These are phyloP conservation scores for Leccinum fallax DNA, from an alignment of 1,284 basidiomycete species.

Conservation along the genomic window DNA sequence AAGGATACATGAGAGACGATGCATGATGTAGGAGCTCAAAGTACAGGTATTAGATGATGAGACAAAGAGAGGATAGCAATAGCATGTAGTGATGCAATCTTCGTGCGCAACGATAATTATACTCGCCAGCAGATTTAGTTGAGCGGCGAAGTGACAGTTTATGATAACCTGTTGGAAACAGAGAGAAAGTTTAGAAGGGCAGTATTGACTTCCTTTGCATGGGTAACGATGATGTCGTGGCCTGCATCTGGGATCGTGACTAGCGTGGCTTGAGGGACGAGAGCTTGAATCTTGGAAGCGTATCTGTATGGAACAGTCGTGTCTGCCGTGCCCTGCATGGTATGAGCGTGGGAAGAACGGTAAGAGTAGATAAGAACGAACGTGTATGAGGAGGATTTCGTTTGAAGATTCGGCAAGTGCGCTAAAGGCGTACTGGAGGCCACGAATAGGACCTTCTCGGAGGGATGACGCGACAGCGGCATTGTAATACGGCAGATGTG, in stretches of 20 bases:
- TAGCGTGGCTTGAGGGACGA: slow-evolving; percentile 56
- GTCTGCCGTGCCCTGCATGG: slow-evolving; percentile 64
- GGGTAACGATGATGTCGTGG: slow-evolving; percentile 66
- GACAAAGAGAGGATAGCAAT: slow-evolving; percentile 3
- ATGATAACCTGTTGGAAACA: not conserved
- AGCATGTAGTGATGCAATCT: slow-evolving; percentile 11
- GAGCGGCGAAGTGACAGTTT: not conserved
- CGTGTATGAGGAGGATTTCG: slow-evolving; percentile 64
- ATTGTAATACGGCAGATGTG: slow-evolving; percentile 71
- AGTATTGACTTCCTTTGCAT: slow-evolving; percentile 47
- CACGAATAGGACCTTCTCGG: slow-evolving; percentile 70
- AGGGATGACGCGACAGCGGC: slow-evolving; percentile 72
- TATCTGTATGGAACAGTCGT: slow-evolving; percentile 64
- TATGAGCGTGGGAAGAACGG: not conserved
- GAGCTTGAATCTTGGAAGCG: slow-evolving; percentile 51
- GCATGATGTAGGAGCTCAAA: slow-evolving; percentile 1
- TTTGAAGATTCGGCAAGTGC: slow-evolving; percentile 49
- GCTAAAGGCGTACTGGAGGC: slow-evolving; percentile 53
- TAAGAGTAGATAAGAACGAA: slow-evolving; percentile 35
- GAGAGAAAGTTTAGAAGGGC: slow-evolving; percentile 45
- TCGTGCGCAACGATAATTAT: slow-evolving; percentile 7
- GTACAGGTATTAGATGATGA: not conserved
- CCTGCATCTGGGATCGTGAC: slow-evolving; percentile 60
- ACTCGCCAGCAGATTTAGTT: not conserved
- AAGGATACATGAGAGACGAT: slow-evolving; percentile 15